Conservation (phyloP, 192 early-diverging fungal genomes). For the Coemansia sp. region DNA sequence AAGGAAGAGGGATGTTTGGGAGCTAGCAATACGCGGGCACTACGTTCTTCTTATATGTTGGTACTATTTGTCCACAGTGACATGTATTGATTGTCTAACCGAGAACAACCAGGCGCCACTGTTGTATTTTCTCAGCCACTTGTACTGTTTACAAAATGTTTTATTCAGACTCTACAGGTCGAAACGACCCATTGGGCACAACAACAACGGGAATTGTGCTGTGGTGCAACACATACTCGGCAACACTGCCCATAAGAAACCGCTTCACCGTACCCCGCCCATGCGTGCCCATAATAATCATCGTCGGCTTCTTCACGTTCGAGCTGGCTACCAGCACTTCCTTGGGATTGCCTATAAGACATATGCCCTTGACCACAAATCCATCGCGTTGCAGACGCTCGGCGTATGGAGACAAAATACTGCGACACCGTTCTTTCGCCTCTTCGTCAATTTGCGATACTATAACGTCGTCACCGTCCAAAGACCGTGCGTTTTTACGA, state of each 20-base stretch:
- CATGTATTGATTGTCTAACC: conserved; percentile 14
- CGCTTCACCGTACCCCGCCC: conserved; percentile 66
- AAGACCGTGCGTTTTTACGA: conserved; percentile 1
- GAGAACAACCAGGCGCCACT: neutral
- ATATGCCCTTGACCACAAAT: conserved; percentile 53
- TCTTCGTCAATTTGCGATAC: conserved; percentile 40
- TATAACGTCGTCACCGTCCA: conserved; percentile 2
- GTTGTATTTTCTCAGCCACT: neutral
- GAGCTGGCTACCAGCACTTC: conserved; percentile 52
- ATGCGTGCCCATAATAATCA: conserved; percentile 70
- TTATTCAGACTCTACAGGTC: conserved; percentile 8
- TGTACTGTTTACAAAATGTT: neutral
- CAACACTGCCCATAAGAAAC: conserved; percentile 67
- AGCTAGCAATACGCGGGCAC: neutral
- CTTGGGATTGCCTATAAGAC: conserved; percentile 52
- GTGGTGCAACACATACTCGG: conserved; percentile 67
- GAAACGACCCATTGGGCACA: conserved; percentile 55
- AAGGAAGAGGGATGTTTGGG: neutral
- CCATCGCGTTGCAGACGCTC: conserved; percentile 49
- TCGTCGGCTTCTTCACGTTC: conserved; percentile 58
- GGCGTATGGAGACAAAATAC: conserved; percentile 42
- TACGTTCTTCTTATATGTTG: neutral
- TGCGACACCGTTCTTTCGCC: conserved; percentile 47
- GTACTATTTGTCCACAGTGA: conserved; percentile 4
- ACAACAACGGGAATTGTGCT: conserved; percentile 67